Base-by-base conservation (phyloP, 768 basidiomycete species). In the Hirschioporus abietinus region DNA sequence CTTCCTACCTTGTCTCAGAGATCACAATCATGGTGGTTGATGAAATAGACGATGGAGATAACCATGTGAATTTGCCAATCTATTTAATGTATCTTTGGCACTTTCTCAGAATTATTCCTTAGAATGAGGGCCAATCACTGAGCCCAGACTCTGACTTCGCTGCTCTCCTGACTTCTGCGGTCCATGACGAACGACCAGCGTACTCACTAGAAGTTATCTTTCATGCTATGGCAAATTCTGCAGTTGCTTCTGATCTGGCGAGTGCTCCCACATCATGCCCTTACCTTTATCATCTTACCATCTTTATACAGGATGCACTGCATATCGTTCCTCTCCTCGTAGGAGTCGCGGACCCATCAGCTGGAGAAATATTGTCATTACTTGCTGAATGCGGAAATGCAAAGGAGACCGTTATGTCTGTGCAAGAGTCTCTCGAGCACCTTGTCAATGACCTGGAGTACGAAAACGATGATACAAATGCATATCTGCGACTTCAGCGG, bases 391-490 rank as follows among this genome's bases (percentile, higher is more conserved):
- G 72, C 1, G 70, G 69, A 17, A 83, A 74, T 64, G 76, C 78
- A 0, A 83, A 83, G 66, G 82, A 83, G 69, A 68, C 78, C 25
- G 63, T 81, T 57, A 77, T 83, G 63, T 79, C 79, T 1, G 60
- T 77, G 20, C 80, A 82, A 63, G 83, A 81, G 68, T 70, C 69
- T 7, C 65, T 78, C 34, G 83, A 81, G 67, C 66, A 65, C 27
- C 60, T 83, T 24, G 69, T 71, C 26, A 64, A 61, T 4, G 58
- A 18, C 64, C 26, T 66, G 52, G 64, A 71, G 64, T 64, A 65
- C 25, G 70, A 70, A 15, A 72, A 69, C 3, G 72, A 71, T 10
- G 72, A 70, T 4, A 73, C 42, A 52, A 52, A 52, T 10, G 42
- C 42, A 52, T 52, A 15, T 15, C 20, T 52, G 42, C 4, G 20